Evolutionary conservation across 2,329 filamentous ascomycete species (phyloP), one percentile per base, ranked within the genome.

Genomic region (Aspergillus caelatus): DNA sequence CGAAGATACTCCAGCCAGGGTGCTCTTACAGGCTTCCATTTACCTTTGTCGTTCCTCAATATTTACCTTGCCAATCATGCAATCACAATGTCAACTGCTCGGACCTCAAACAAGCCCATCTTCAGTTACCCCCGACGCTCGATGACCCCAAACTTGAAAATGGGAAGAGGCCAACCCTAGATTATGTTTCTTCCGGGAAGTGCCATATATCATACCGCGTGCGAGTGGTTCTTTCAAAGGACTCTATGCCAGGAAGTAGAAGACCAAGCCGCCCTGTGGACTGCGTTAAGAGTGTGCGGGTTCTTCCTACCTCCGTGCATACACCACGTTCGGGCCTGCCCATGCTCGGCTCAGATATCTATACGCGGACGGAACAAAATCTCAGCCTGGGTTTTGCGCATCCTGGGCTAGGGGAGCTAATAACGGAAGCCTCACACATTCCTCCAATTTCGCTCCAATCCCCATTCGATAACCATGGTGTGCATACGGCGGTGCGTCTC

Each of bases 391-490:
- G 43, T 1, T 12, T 23, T 14, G n/a, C 10, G 10, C n/a, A 21
- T 0, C n/a, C n/a, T 3, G 21, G 10, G 4, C 7, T 23, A 2
- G 43, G 43, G 10, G 10, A 46, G 43, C n/a, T 46, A 7, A 16
- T 46, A 0, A 12, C 14, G 4, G 21, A 21, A 23, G 1, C 39
- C 7, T 46, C 43, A 21, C 41, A 43, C 0, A 11, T 21, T 1
- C 11, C 21, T 23, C n/a, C 43, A 5, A 3, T 46, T 23, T 23
- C 2, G 10, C 10, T 46, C 9, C 11, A 14, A 7, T 12, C 23
- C n/a, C 21, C 43, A 4, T 0, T 23, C 11, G 43, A 46, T 5
- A 14, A 11, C 1, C 3, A 2, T 5, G 1, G 11, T 8, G 3
- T 12, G 43, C 39, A 41, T 41, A 19, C 19, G 2, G 19, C 39